Base-by-base conservation (phyloP, 75 land plant genomes). In the Isoetes taiwanensis region DNA sequence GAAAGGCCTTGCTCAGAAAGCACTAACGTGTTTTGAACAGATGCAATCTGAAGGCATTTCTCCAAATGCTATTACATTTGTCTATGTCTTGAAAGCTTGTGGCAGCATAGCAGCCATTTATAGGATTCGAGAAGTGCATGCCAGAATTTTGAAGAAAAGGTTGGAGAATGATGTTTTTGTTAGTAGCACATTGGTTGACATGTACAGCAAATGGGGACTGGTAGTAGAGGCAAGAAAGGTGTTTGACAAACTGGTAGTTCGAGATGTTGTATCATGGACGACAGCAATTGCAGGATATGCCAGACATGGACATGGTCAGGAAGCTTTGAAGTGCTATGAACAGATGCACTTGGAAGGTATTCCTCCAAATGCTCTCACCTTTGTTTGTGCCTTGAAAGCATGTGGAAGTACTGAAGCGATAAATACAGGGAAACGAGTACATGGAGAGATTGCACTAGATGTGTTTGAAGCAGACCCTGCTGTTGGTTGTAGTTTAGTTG, bases 251-350 rank as follows among this genome's bases (percentile, higher is more conserved):
- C 25, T 55, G 6, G 32, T 63, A 12, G 54, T 29, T 4, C 62
- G 56, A 25, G 65, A 62, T 58, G 41, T 34, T 35, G 41, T 63
- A 24, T 62, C 57, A 0, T 32, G 58, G 35, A 76, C 64, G 19
- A 39, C 69, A 3, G 62, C 72, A 71, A 52, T 76, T 32, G 62
- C 71, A 9, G 74, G 65, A 24, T 71, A 71, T 48, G 63, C 33
- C 34, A 56, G 62, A 38, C 59, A 66, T 31, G 78, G 78, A 30
- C 40, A 40, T 28, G 24, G 58, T 41, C 52, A 71, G 14, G 23
- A 57, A 28, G 75, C 78, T 23, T 57, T 43, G 20, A n/a, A n/a
- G 24, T 8, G 62, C 56, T 76, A 66, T 54, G 57, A 62, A 17
- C 10, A 32, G 34, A 67, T 76, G 30, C 48, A 30, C 10, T 8